Percentiles rank a stretch among this genome's conserved stretches.
Conservation (phyloP, 2,329 filamentous ascomycete genomes). For the Nemania abortiva region DNA sequence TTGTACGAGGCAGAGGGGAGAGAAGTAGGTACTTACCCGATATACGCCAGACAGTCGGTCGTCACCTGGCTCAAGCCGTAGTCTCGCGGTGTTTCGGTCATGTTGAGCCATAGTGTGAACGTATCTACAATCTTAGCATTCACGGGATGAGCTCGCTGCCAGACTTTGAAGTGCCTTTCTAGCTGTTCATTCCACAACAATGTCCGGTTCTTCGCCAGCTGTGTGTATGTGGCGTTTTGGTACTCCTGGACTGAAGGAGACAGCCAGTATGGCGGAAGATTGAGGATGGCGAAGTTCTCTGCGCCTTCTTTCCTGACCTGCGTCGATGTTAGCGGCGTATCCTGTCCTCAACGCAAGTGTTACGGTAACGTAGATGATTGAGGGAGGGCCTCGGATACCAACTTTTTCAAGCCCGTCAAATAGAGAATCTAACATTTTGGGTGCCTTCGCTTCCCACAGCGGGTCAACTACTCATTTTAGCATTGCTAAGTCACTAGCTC, state of each 20-base stretch:
- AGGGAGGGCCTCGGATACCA: not conserved
- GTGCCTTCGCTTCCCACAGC: constrained; percentile 30
- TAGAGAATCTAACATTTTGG: constrained; percentile 29
- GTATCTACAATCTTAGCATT: constrained; percentile 34
- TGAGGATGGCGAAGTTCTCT: constrained; percentile 32
- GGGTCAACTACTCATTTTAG: constrained; percentile 23
- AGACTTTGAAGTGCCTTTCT: constrained; percentile 14
- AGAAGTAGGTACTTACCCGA: constrained; percentile 21
- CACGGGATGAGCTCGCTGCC: constrained; percentile 6
- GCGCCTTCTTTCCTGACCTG: constrained; percentile 29
- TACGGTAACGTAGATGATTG: not conserved
- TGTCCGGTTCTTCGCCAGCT: constrained; percentile 27
- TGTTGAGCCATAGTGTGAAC: constrained; percentile 30
- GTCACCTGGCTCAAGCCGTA: constrained; percentile 35
- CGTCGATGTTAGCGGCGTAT: not conserved
- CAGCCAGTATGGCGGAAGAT: constrained; percentile 33
- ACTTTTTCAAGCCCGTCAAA: constrained; percentile 30
- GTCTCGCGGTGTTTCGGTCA: constrained; percentile 24
- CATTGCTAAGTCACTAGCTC: not conserved
- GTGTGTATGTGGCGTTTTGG: constrained; percentile 28
- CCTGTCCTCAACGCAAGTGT: not conserved
- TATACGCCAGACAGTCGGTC: constrained; percentile 29
- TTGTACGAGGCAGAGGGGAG: not conserved
- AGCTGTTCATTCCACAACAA: constrained; percentile 31
- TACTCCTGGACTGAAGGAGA: constrained; percentile 32